Evolutionary conservation across 108 stramenopile genomes (phyloP).

Genomic region (Stephanodiscus triporus): DNA sequence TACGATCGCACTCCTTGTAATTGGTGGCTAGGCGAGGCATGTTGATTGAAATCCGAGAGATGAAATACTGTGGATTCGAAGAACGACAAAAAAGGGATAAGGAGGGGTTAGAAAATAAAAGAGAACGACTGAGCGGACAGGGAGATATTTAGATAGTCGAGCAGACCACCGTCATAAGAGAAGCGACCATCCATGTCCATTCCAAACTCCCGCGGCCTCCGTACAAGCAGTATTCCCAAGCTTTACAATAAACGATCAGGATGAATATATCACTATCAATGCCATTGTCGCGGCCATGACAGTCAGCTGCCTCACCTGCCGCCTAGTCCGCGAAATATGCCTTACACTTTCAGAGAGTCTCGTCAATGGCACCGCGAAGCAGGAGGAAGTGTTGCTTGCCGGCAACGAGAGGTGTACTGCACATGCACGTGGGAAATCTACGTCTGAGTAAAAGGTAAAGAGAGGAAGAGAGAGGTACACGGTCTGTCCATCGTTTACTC

Average conservation of each 20-base stretch:
- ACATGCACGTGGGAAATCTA: not conserved
- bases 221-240: too few species aligned
- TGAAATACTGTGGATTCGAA: slow-evolving; percentile 9
- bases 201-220: not conserved
- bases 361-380: too few species aligned
- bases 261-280: not conserved
- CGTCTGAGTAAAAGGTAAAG: not conserved
- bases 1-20: slow-evolving; percentile 88
- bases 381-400: too few species aligned
- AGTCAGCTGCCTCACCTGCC: not conserved
- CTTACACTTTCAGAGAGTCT: too few species aligned
- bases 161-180: too few species aligned
- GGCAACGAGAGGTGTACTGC: too few species aligned
- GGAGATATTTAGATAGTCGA: too few species aligned
- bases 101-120: not conserved
- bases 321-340: too few species aligned
- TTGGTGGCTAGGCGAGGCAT: slow-evolving; percentile 77
- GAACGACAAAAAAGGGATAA: not conserved
- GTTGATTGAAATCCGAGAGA: slow-evolving; percentile 12
- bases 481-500: not conserved
- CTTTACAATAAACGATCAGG: not conserved
- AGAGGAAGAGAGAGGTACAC: not conserved
- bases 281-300: not conserved
- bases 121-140: too few species aligned
- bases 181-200: not conserved